Percentiles rank a stretch among this genome's conserved stretches.
These are phyloP conservation scores for Phytophthora tubulina DNA, from an alignment of 352 stramenopile species.

Conservation along the genomic window DNA sequence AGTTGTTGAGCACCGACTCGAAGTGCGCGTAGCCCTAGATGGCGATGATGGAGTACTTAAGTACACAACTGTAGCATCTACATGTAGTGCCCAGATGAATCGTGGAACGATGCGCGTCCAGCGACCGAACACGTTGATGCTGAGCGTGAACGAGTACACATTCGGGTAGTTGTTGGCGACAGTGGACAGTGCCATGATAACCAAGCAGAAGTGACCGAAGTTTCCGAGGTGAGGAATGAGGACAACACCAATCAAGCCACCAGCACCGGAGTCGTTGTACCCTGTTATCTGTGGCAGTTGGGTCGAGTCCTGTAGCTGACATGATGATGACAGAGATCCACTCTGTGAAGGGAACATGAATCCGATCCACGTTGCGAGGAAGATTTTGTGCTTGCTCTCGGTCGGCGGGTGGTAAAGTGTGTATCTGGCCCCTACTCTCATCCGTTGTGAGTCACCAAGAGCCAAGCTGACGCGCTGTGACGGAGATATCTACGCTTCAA, in stretches of 20 bases:
- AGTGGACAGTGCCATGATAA: slow-evolving; percentile 57
- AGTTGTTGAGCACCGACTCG: slow-evolving; percentile 55
- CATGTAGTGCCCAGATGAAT: slow-evolving; percentile 42
- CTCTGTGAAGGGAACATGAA: slow-evolving; percentile 54
- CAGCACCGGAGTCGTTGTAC: slow-evolving; percentile 46
- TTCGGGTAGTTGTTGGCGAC: slow-evolving; percentile 60
- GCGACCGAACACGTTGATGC: slow-evolving; percentile 49
- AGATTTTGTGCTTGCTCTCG: slow-evolving; percentile 56
- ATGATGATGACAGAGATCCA: slow-evolving; percentile 49
- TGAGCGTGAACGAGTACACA: slow-evolving; percentile 56
- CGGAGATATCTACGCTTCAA: no score
- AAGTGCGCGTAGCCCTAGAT: slow-evolving; percentile 53
- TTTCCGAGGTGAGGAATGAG: slow-evolving; percentile 43
- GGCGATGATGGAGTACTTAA: slow-evolving; percentile 38
- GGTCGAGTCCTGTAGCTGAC: slow-evolving; percentile 43
- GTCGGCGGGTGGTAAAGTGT: slow-evolving; percentile 50
- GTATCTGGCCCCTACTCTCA: slow-evolving; percentile 17
- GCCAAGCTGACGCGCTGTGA: no score
- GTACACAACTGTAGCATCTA: slow-evolving; percentile 35
- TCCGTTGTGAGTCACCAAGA: no score
- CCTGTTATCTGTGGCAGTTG: slow-evolving; percentile 32
- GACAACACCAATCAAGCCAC: slow-evolving; percentile 46
- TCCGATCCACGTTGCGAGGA: slow-evolving; percentile 46
- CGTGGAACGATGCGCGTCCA: slow-evolving; percentile 44
- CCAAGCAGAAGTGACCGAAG: slow-evolving; percentile 52